A percentile compares a stretch with the other conserved stretches of the same genome.
These are phyloP conservation scores for Gastrolobium villosum DNA, from an alignment of 306 rosid species.

Conservation along the genomic window DNA sequence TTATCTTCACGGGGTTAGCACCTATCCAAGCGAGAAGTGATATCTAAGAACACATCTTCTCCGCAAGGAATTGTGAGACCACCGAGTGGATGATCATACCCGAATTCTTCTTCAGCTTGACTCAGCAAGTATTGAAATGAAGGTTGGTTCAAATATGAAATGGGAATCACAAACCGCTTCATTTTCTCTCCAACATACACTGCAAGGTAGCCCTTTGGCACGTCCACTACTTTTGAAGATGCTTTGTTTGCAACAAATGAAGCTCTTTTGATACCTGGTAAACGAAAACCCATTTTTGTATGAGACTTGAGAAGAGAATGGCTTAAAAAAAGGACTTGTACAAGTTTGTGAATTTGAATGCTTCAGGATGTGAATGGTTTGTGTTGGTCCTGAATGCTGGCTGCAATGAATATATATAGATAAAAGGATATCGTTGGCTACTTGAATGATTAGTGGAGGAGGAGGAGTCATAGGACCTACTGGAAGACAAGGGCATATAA, in stretches of 20 bases:
- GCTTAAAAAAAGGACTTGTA: not conserved
- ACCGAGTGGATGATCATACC: constrained; percentile 37
- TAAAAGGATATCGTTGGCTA: constrained; percentile 9
- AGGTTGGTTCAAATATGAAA: constrained; percentile 40
- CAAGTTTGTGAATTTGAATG: constrained; percentile 9
- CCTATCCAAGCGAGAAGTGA: not conserved
- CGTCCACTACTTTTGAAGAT: not conserved
- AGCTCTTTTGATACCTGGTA: constrained; percentile 30
- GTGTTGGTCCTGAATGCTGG: constrained; percentile 39
- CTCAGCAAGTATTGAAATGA: constrained; percentile 30
- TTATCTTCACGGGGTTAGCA: not conserved
- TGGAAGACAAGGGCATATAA: constrained; percentile 37
- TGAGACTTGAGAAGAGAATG: not conserved
- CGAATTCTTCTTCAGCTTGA: constrained; percentile 24
- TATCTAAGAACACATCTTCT: not conserved
- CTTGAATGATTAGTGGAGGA: not conserved
- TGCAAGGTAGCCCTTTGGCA: constrained; percentile 46
- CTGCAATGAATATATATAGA: constrained; percentile 46
- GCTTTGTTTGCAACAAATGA: not conserved
- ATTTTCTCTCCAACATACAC: constrained; percentile 42
- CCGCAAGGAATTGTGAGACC: constrained; percentile 45
- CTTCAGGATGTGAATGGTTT: constrained; percentile 29
- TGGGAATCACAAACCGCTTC: constrained; percentile 27
- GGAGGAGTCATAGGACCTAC: constrained; percentile 12
- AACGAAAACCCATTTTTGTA: constrained; percentile 39